These are phyloP conservation scores for Tetrahymena borealis DNA, from an alignment of 73 alveolate species.

Conservation along the genomic window DNA sequence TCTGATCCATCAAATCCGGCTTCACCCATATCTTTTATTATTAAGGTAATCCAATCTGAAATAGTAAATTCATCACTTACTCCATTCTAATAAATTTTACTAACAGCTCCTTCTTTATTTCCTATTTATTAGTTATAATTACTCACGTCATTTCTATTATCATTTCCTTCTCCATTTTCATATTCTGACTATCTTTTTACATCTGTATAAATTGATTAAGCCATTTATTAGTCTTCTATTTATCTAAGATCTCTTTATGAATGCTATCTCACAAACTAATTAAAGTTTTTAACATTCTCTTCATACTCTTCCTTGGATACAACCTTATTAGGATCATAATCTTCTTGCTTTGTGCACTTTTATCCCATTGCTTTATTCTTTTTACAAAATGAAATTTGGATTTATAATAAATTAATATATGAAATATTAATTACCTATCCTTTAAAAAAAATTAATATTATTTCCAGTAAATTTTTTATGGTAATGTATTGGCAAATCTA, in stretches of 20 bases:
- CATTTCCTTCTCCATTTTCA: neutral
- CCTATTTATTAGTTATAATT: neutral
- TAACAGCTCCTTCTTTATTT: neutral
- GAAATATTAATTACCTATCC: no score
- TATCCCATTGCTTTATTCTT: neutral
- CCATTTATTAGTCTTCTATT: neutral
- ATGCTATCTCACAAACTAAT: neutral
- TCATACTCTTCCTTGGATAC: neutral
- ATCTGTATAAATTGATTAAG: neutral
- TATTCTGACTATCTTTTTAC: neutral
- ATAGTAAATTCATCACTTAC: neutral
- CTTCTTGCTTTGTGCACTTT: neutral
- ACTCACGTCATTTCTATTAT: neutral
- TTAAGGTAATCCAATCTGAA: neutral
- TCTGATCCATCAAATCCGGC: neutral
- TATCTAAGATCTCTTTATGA: neutral
- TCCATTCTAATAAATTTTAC: neutral
- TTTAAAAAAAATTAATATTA: no score
- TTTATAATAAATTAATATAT: no score
- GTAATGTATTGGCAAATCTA: no score
- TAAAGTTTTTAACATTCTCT: neutral
- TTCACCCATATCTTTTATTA: neutral
- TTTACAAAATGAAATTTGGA: neutral
- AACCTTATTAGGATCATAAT: neutral
- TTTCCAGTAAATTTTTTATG: no score